Base-by-base conservation (phyloP, 805 yeast genomes). In the Hanseniaspora jakobsenii region DNA sequence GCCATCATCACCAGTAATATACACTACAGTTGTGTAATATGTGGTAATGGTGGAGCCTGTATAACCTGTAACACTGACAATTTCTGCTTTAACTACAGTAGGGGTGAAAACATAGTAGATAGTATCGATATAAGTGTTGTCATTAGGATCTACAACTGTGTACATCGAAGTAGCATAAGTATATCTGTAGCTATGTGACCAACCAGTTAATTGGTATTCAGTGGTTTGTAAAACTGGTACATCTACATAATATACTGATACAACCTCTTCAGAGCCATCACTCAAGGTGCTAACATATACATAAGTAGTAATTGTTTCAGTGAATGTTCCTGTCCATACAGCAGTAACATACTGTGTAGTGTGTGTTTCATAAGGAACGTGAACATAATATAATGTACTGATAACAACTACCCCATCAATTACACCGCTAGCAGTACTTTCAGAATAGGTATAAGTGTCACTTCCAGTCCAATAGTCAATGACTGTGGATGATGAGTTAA, bases 1-100 rank as follows among this genome's bases (percentile, higher is more conserved):
- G 12, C 53, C 54, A 35, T 51, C 48, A 5, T 44, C 6, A 2
- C 53, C 52, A 10, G 47, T 45, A n/a, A 36, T 31, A 8, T 44
- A 45, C 6, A 44, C 38, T 6, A 31, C 21, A n/a, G 18, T 32
- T 6, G 49, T 48, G 13, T 49, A 48, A 23, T 35, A 47, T n/a
- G 52, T 46, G 3, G 30, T 28, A 4, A 49, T 48, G 16, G 28
- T 34, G 6, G 32, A 1, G 6, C 50, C 49, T 10, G 44, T 35
- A 38, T 51, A 51, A 7, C 34, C 36, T 34, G 28, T 32, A n/a
- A 40, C 13, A 5, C 38, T 32, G 6, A 26, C 44, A 41, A 32
- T 38, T 14, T 41, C 38, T 6, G 49, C 49, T 14, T 26, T 7
- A 22, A 43, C 32, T 10, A 21, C n/a, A 3, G 43, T 31, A 44